These are phyloP conservation scores for Mucor ambiguus DNA, from an alignment of 371 early-diverging fungal genomes.

Conservation along the genomic window DNA sequence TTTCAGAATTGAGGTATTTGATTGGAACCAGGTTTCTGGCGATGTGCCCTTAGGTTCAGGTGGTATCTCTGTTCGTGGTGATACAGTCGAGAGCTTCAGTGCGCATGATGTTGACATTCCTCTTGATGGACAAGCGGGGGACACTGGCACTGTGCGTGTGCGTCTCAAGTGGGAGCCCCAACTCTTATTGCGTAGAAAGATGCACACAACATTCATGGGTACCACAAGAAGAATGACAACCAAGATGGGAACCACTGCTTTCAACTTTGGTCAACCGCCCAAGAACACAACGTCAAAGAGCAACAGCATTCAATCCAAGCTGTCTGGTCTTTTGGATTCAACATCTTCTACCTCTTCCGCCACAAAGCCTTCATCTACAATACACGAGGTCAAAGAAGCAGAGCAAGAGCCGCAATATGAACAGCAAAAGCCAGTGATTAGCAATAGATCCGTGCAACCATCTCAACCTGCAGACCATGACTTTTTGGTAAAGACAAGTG, in stretches of 20 bases:
- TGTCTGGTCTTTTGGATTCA: not conserved
- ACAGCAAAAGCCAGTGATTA: not conserved
- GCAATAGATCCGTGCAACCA: not conserved
- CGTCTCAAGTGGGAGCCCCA: conserved; percentile 53
- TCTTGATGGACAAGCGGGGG: conserved; percentile 40
- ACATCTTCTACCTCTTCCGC: not conserved
- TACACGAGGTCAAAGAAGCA: not conserved
- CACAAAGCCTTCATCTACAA: not conserved
- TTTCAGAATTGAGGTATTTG: conserved; percentile 76
- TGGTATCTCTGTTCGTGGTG: conserved; percentile 44
- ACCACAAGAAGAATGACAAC: conserved; percentile 24
- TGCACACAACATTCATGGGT: conserved; percentile 40
- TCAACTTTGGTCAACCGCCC: conserved; percentile 24
- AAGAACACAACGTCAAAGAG: conserved; percentile 3
- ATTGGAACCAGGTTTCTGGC: conserved; percentile 78
- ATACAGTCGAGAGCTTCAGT: conserved; percentile 45
- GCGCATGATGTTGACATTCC: conserved; percentile 40
- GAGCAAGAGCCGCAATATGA: not conserved
- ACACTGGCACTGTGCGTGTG: conserved; percentile 35
- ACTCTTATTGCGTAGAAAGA: conserved; percentile 35
- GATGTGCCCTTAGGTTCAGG: conserved; percentile 62
- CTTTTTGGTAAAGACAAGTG: not conserved
- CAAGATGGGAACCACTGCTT: conserved; percentile 25
- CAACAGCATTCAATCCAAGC: conserved; percentile 1
- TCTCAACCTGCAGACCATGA: not conserved